A percentile compares a stretch with the other conserved stretches of the same genome.
These are phyloP conservation scores for Populus pruinosa DNA, from an alignment of 345 rosid genomes.

Conservation along the genomic window DNA sequence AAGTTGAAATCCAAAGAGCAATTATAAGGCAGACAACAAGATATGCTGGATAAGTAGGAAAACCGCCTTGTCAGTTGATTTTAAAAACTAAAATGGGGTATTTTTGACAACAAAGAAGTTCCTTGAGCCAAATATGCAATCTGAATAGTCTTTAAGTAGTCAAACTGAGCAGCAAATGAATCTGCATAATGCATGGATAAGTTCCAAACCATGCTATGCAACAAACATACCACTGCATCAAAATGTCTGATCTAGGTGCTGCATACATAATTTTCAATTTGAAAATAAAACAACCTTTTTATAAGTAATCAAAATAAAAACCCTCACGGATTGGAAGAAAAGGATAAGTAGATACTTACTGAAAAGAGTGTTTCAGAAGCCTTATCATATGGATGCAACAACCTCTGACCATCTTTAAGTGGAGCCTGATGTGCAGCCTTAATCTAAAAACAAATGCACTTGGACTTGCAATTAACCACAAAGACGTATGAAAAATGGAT, in stretches of 20 bases:
- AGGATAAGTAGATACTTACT: slow-evolving; percentile 39
- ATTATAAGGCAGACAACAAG: not conserved
- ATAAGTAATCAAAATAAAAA: slow-evolving; percentile 5
- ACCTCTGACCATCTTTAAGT: slow-evolving; percentile 59
- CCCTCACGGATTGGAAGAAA: slow-evolving; percentile 1
- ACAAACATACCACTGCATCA: not conserved
- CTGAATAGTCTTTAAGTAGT: not conserved
- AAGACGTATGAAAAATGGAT: slow-evolving; percentile 1
- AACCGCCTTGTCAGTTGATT: not conserved
- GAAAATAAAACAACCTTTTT: not conserved
- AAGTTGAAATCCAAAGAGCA: not conserved
- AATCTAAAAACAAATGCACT: slow-evolving; percentile 32
- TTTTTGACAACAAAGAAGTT: not conserved
- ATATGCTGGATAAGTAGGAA: not conserved
- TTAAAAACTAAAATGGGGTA: not conserved
- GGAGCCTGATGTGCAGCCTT: slow-evolving; percentile 41
- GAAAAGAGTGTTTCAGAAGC: slow-evolving; percentile 79
- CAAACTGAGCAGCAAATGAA: not conserved
- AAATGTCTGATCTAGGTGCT: not conserved
- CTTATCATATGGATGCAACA: slow-evolving; percentile 77
- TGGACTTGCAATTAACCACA: slow-evolving; percentile 11
- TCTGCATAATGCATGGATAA: not conserved
- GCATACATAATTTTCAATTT: not conserved
- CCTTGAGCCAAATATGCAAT: not conserved
- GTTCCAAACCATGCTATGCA: not conserved